Conservation (phyloP, 345 rosid species). For the Barbarea vulgaris region DNA sequence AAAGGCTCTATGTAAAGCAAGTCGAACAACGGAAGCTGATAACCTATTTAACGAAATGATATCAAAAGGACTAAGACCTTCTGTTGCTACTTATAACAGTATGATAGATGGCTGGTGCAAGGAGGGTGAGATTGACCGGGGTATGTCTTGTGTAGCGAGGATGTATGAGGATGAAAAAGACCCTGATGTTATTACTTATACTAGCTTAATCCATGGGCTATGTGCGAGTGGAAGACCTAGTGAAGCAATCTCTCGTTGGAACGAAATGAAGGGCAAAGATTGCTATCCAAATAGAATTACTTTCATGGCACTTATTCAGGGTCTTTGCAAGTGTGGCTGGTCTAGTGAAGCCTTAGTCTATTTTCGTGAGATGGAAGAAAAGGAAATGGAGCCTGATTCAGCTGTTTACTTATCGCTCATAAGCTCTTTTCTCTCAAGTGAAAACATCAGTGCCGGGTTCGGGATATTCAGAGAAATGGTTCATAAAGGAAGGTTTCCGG, state of each 20-base stretch:
- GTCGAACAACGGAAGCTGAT: conserved; percentile 63
- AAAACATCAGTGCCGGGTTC: conserved; percentile 50
- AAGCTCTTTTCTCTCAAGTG: conserved; percentile 51
- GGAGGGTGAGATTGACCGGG: conserved; percentile 55
- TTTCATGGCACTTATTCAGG: conserved; percentile 71
- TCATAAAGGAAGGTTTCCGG: conserved; percentile 53
- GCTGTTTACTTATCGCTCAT: conserved; percentile 58
- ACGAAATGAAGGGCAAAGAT: conserved; percentile 61
- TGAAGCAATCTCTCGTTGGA: conserved; percentile 75
- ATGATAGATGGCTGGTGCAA: conserved; percentile 89
- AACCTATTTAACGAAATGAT: conserved; percentile 66
- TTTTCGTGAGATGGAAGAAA: conserved; percentile 66
- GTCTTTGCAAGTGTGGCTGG: conserved; percentile 80
- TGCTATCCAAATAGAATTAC: conserved; percentile 57
- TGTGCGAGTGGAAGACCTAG: conserved; percentile 67
- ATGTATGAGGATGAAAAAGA: conserved; percentile 57
- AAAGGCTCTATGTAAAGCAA: conserved; percentile 66
- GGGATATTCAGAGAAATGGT: conserved; percentile 68
- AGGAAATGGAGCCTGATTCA: conserved; percentile 66
- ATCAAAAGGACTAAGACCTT: conserved; percentile 67
- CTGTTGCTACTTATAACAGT: conserved; percentile 70
- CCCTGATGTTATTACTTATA: conserved; percentile 75
- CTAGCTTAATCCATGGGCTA: conserved; percentile 72
- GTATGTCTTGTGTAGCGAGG: conserved; percentile 56
- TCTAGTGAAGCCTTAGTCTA: conserved; percentile 56